phyloP scores from a whole-genome alignment of 2,329 filamentous ascomycete species.

The Verticillium nonalfalfae region DNA sequence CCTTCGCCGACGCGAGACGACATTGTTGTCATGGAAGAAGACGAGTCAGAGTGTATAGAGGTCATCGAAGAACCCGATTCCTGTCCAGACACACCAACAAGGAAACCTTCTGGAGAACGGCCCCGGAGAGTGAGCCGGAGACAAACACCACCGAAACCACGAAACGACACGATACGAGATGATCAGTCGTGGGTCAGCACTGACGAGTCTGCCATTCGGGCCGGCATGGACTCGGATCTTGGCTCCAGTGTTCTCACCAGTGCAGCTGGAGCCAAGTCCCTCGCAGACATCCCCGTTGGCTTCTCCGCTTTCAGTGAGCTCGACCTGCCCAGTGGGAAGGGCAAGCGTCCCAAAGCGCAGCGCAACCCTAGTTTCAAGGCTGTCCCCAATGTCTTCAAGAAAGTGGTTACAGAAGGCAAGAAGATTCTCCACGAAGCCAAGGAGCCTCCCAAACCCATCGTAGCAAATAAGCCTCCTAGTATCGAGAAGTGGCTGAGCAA shows the following conservation, averaged over 20 bases:
- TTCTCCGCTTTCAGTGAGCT: conserved; percentile 62
- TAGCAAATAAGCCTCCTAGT: conserved; percentile 50
- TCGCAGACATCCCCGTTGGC: conserved; percentile 58
- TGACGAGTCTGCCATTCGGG: conserved; percentile 15
- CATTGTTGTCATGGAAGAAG: conserved; percentile 18
- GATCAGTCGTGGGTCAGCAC: conserved; percentile 19
- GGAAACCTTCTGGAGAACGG: conserved; percentile 5
- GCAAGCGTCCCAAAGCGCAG: conserved; percentile 39
- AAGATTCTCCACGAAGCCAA: conserved; percentile 58
- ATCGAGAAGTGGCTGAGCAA: conserved; percentile 61
- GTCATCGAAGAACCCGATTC: conserved; percentile 29
- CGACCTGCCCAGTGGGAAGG: conserved; percentile 45
- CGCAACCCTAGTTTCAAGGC: conserved; percentile 52
- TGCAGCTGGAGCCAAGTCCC: conserved; percentile 34
- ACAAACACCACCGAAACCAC: conserved; percentile 2
- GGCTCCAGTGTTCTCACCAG: conserved; percentile 28
- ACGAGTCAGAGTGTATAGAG: conserved; percentile 18
- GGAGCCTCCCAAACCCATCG: conserved; percentile 45
- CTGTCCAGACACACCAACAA: conserved; percentile 29
- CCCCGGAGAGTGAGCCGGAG: conserved; percentile 6
- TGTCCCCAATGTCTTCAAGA: conserved; percentile 58
- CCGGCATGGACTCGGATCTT: conserved; percentile 22
- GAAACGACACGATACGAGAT: conserved; percentile 8
- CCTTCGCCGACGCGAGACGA: conserved; percentile 10
- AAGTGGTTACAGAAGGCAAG: conserved; percentile 57